phyloP scores from a whole-genome alignment of 1,284 basidiomycete species.

The Cryptococcus sp. region DNA sequence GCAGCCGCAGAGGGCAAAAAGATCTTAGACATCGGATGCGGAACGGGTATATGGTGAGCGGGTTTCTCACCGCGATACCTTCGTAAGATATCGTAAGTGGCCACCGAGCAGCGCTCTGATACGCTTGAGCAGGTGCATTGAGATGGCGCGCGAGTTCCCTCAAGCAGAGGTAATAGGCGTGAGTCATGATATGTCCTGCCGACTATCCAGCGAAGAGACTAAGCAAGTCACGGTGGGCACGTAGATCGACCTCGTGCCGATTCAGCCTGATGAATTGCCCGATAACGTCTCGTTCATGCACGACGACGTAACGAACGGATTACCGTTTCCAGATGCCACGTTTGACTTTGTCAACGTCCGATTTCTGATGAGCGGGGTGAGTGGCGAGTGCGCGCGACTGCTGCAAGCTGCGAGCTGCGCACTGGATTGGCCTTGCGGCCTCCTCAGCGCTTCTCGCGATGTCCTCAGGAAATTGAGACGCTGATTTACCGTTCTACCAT shows the following conservation, averaged over 20 bases:
- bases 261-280: slow-evolving; percentile 10
- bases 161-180: slow-evolving; percentile 9
- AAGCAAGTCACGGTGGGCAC: not conserved
- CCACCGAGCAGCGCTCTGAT: not conserved
- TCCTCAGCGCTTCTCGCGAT: too few relatives aligned
- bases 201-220: not conserved
- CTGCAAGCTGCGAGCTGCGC: too few relatives aligned
- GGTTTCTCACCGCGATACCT: too few relatives aligned
- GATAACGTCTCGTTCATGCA: slow-evolving; percentile 15
- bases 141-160: slow-evolving; percentile 20
- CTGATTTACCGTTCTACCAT: not conserved
- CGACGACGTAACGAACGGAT: slow-evolving; percentile 7
- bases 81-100: not conserved
- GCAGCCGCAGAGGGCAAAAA: not conserved
- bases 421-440: too few relatives aligned
- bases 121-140: not conserved
- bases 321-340: slow-evolving; percentile 9
- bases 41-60: slow-evolving; percentile 5
- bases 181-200: not conserved
- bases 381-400: not conserved
- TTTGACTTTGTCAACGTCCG: slow-evolving; percentile 17
- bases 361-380: slow-evolving; percentile 8
- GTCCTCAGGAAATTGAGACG: not conserved
- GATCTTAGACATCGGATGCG: slow-evolving; percentile 8
- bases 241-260: slow-evolving; percentile 13